These are phyloP conservation scores for Globisporangium ultimum DNA, from an alignment of 352 stramenopile species.

Conservation along the genomic window DNA sequence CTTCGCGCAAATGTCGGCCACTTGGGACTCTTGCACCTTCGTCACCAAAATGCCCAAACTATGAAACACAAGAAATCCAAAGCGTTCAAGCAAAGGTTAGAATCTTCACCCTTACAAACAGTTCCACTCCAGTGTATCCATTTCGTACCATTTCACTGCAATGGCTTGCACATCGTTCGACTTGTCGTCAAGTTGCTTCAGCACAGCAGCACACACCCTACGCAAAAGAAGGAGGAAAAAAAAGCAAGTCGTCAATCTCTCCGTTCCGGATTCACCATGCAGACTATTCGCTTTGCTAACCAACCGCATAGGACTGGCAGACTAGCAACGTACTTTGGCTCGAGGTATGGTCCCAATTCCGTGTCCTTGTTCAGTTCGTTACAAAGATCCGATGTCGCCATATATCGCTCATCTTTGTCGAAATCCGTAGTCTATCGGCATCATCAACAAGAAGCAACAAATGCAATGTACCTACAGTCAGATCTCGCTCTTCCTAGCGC, in stretches of 20 bases:
- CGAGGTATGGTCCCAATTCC: conserved; percentile 80
- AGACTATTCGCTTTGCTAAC: too few species aligned
- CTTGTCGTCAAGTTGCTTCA: conserved; percentile 97
- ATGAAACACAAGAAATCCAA: neutral
- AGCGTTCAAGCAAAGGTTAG: too few species aligned
- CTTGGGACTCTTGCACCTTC: conserved; percentile 93
- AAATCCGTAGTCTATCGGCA: conserved; percentile 72
- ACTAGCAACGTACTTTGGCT: conserved; percentile 69
- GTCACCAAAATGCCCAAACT: conserved; percentile 94
- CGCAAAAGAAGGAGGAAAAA: neutral
- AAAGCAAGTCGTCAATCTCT: too few species aligned
- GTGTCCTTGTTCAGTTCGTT: conserved; percentile 94
- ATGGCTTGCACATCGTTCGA: conserved; percentile 98
- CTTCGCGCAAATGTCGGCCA: conserved; percentile 97
- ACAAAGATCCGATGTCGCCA: conserved; percentile 98
- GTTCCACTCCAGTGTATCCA: neutral
- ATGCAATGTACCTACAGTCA: conserved; percentile 1
- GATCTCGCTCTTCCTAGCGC: too few species aligned
- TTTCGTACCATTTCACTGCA: conserved; percentile 76
- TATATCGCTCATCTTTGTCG: conserved; percentile 99
- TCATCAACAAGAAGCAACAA: neutral
- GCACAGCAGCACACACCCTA: conserved; percentile 93
- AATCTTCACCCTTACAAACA: neutral
- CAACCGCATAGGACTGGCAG: too few species aligned
- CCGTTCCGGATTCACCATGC: too few species aligned